A percentile compares a stretch with the other conserved stretches of the same genome.
phyloP scores from a whole-genome alignment of 148 eudicot genomes.

The Tetragonia tetragonoides region DNA sequence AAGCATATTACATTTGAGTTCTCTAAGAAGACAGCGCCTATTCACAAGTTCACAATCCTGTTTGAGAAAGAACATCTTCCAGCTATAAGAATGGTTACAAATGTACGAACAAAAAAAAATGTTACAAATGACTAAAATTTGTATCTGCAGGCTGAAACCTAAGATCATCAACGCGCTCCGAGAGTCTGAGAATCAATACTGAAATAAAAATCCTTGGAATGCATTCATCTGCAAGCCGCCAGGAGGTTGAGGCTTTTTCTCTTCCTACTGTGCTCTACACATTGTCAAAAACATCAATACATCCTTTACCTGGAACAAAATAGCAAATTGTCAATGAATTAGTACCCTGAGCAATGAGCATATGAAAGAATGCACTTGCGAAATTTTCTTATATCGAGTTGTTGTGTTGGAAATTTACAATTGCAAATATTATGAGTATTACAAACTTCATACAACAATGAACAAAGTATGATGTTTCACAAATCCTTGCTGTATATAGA shows the following conservation, averaged over 20 bases:
- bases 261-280: neutral
- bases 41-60: too few species aligned
- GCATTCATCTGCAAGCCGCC: neutral
- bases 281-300: neutral
- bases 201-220: neutral
- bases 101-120: neutral
- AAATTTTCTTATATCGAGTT: too few species aligned
- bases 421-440: too few species aligned
- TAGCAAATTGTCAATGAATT: neutral
- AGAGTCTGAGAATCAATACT: neutral
- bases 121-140: too few species aligned
- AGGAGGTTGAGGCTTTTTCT: neutral
- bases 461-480: neutral
- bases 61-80: too few species aligned
- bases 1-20: neutral
- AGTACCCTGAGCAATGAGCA: neutral
- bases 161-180: neutral
- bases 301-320: constrained; percentile 15
- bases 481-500: neutral
- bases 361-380: too few species aligned
- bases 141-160: neutral
- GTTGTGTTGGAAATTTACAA: too few species aligned
- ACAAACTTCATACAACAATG: too few species aligned
- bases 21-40: neutral
- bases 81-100: neutral